These are phyloP conservation scores for Euryodendron excelsum DNA, from an alignment of 148 eudicot genomes.

Conservation along the genomic window DNA sequence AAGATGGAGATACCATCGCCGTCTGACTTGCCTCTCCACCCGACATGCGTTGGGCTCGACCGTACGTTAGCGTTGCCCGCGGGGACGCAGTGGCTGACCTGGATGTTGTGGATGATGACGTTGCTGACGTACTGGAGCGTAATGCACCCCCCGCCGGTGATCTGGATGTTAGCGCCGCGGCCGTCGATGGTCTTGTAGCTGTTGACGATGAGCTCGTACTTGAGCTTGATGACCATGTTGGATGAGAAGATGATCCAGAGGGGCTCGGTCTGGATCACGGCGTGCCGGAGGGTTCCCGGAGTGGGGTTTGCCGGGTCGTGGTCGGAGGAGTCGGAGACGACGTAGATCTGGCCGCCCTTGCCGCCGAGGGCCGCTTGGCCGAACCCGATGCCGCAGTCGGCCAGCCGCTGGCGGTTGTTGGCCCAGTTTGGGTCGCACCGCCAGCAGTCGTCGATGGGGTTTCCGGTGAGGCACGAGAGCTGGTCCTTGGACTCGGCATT, in stretches of 20 bases:
- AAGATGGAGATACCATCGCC: constrained; percentile 56
- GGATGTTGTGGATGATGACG: constrained; percentile 55
- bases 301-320: constrained; percentile 48
- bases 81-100: constrained; percentile 46
- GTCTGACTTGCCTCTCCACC: constrained; percentile 35
- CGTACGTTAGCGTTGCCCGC: constrained; percentile 40
- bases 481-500: neutral
- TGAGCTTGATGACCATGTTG: constrained; percentile 54
- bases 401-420: constrained; percentile 49
- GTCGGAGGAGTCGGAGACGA: constrained; percentile 65
- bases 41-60: constrained; percentile 48
- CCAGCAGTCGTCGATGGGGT: constrained; percentile 74
- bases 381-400: constrained; percentile 60
- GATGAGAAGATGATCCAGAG: constrained; percentile 53
- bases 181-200: constrained; percentile 60
- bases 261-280: constrained; percentile 50
- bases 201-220: constrained; percentile 49
- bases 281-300: constrained; percentile 55
- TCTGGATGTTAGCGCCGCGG: constrained; percentile 46
- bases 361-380: constrained; percentile 51
- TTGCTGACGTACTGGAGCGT: constrained; percentile 54
- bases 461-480: constrained; percentile 44
- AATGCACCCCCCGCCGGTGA: constrained; percentile 72
- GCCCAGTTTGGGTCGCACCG: constrained; percentile 59
- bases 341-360: constrained; percentile 55